Evolutionary conservation across 129 eudicot species (phyloP), one percentile per base, ranked within the genome.

Genomic region (Saposhnikovia divaricata): DNA sequence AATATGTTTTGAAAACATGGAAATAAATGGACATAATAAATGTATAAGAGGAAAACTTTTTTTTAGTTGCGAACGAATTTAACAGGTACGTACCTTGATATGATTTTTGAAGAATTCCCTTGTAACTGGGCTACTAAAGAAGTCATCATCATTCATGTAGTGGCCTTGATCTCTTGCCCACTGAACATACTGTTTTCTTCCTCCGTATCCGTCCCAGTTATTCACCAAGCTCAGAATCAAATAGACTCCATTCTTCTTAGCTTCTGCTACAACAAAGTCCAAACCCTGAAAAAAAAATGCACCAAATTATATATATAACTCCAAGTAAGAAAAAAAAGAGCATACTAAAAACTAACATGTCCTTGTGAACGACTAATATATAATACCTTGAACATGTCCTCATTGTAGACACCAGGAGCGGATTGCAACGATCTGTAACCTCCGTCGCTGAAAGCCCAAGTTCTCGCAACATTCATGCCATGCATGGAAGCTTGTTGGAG

Each of bases 391-490:
- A 87, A 87, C 81, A 83, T 63, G 42, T 82, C 73, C 77, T 87
- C 91, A 48, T 87, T 83, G 66, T 87, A 87, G 18, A 50, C 39
- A n/a, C 91, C 91, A 7, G 91, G 88, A 48, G 88, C 78, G 0
- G 51, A 42, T 43, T 87, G 91, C 15, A 85, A 63, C 9, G 91
- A 40, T 48, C 78, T 61, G 51, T 44, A 71, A 57, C 88, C 83
- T 13, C 88, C 88, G 34, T 87, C 91, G 23, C 83, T 83, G 44
- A 86, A 86, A 57, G 89, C 93, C 93, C 93, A 89, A 50, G 88
- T 89, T 82, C 93, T 89, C 3, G 84, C 87, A 0, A 89, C 77
- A 55, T 89, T 89, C 87, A 89, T 79, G 38, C 90, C 90, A 28
- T 81, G 51, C 28, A 70, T 81, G 0, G 92, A 89, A 65, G 92